Evolutionary conservation across 1,284 basidiomycete species (phyloP), one percentile per base, ranked within the genome.

Genomic region (Albatrellus sp.): DNA sequence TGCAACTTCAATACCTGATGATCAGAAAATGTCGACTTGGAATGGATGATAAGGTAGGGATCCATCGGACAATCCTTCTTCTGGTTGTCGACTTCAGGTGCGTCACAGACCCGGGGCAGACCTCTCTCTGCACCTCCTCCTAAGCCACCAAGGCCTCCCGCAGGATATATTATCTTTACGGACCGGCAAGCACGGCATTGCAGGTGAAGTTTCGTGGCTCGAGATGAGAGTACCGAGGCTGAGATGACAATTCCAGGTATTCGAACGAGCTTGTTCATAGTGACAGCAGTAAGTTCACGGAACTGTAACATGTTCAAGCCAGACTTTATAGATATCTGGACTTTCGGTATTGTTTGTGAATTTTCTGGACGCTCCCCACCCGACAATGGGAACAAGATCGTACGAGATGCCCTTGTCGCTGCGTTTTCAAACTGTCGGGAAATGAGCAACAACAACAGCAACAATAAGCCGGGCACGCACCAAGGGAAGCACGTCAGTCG

Each of bases 191-290:
- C 79, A 49, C 92, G 88, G 64, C 96, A 99, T 63, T 92, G 90
- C 24, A 99, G 73, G 55, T 90, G 82, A 10, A 99, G 74, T 53
- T 87, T 88, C 11, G 90, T 94, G 9, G 94, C 92, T 24, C 94
- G 81, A 2, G 93, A 91, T 0, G 92, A 88, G 17, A 98, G 77
- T 8, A 93, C 85, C 4, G 93, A 96, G 0, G 96, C 87, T 33
- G 93, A 94, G 60, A 98, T 97, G 58, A 99, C 92, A 56, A 99
- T 99, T 30, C 96, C 96, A 1, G 96, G 96, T 36, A 98, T 78
- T 50, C 96, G 85, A 31, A 98, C 94, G 36, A 99, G 81, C 55
- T 90, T 92, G 56, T 93, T 92, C 71, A 98, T 88, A 24, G 86
- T 92, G 54, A 93, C 78, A 4, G 96, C 94, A 48, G 83, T 86